Base-by-base conservation (phyloP, 371 early-diverging fungal species). In the Saksenaea oblongispora region DNA sequence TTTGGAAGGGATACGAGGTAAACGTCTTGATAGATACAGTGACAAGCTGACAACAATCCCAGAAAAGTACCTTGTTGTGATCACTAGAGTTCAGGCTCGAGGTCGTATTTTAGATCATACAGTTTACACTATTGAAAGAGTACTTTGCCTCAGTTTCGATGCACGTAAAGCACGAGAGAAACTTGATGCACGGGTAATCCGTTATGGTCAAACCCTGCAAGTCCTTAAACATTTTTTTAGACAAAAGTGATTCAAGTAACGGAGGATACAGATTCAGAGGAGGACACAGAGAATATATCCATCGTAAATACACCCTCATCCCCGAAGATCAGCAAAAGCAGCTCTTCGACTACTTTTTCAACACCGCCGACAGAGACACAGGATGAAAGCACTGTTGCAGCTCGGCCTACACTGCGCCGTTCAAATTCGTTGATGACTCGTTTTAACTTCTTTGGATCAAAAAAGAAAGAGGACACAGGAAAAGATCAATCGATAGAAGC, bases 41-140 rank as follows among this genome's bases (percentile, higher is more conserved):
- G 53, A 7, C 13, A 22, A 2, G 24, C 22, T 17, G 18, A 26
- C 36, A 13, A 14, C 59, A 13, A 13, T 18, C 26, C 11, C 39
- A 76, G 77, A 73, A 53, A 76, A 73, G 54, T 81, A 73, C 34
- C 61, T 81, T 54, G 58, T 82, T 17, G 81, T 83, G 41, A 74
- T 84, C 17, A 74, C 81, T 5, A 72, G 78, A 4, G 72, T 74
- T 36, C 79, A 77, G 27, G 15, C 63, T 3, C 65, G 82, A 34
- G 86, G 86, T 5, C 66, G 76, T 36, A 62, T 86, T 36, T 72
- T 75, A 41, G 80, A 72, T 26, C 72, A 79, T 37, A 66, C 81
- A 1, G 68, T 81, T 0, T 80, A 73, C 68, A 75, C 72, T 5
- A 78, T 86, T 39, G 76, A 79, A 18, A 78, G 75, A 36, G 72